A percentile compares a stretch with the other conserved stretches of the same genome.
phyloP scores from a whole-genome alignment of 2,329 filamentous ascomycete genomes.

The Aspergillus fumigatiaffinis region DNA sequence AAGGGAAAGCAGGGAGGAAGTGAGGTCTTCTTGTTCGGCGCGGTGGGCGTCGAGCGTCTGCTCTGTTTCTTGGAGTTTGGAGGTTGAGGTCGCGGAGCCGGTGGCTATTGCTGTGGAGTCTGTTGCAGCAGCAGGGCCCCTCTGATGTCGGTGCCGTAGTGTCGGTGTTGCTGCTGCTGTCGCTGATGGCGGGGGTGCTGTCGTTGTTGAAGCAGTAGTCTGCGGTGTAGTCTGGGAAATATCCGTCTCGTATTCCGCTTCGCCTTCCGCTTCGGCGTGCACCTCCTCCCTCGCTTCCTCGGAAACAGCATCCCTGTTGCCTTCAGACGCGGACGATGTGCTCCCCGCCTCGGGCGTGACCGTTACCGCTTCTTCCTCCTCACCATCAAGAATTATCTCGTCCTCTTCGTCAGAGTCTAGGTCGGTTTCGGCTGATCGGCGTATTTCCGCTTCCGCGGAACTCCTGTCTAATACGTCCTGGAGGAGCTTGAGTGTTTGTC shows the following conservation, averaged over 20 bases:
- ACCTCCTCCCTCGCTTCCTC: constrained; percentile 7
- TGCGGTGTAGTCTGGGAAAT: not conserved
- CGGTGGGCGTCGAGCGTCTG: constrained; percentile 72
- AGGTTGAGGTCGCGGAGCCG: constrained; percentile 1
- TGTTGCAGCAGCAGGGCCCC: constrained; percentile 2
- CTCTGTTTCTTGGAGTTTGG: constrained; percentile 53
- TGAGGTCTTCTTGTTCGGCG: constrained; percentile 76
- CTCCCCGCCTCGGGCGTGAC: constrained; percentile 21
- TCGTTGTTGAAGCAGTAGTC: constrained; percentile 10
- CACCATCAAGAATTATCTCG: constrained; percentile 21
- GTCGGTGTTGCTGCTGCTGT: constrained; percentile 14
- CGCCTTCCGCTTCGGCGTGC: constrained; percentile 17
- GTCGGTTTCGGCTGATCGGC: constrained; percentile 3
- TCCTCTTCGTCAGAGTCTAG: constrained; percentile 15
- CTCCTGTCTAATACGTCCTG: constrained; percentile 32
- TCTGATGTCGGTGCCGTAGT: not conserved
- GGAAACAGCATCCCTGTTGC: constrained; percentile 7
- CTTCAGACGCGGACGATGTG: constrained; percentile 1
- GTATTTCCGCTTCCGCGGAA: constrained; percentile 20
- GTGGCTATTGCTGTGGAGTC: constrained; percentile 4
- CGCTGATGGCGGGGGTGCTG: constrained; percentile 10
- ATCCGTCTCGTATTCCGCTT: not conserved
- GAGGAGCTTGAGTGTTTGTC: constrained; percentile 31
- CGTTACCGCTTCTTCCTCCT: not conserved
- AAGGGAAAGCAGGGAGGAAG: constrained; percentile 74